A percentile compares a stretch with the other conserved stretches of the same genome.
phyloP scores from a whole-genome alignment of 148 eudicot species.

The Persicaria tinctoria region DNA sequence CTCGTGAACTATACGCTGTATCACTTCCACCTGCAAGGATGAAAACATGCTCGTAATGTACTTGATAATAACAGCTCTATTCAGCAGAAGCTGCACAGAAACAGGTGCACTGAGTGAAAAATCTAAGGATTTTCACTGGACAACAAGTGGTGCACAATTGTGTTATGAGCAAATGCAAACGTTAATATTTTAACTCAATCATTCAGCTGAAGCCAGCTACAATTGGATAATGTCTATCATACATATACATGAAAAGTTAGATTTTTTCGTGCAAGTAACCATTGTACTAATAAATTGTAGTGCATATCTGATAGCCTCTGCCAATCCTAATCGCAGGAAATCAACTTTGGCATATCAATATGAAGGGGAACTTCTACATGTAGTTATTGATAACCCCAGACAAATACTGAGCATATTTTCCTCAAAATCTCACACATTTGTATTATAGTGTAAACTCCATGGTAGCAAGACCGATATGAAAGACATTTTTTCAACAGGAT shows the following conservation, averaged over 20 bases:
- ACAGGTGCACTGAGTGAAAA: neutral
- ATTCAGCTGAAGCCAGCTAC: neutral
- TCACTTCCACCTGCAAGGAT: constrained; percentile 61
- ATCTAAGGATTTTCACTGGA: neutral
- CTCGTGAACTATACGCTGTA: constrained; percentile 80
- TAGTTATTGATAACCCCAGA: no score
- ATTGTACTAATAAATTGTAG: neutral
- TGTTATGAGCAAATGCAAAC: neutral
- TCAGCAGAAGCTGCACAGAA: neutral
- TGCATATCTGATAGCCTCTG: neutral
- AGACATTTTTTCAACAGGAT: neutral
- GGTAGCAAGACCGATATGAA: neutral
- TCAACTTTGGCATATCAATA: no score
- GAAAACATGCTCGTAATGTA: neutral
- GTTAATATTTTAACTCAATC: neutral
- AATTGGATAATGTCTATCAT: neutral
- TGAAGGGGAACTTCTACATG: no score
- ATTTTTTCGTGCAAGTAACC: neutral
- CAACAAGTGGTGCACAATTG: neutral
- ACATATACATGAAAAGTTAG: neutral
- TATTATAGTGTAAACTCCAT: neutral
- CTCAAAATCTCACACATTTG: neutral
- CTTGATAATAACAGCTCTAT: neutral
- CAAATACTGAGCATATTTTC: neutral
- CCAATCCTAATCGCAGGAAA: no score